Conservation (phyloP, 148 eudicot genomes). For the Chenopodium album region DNA sequence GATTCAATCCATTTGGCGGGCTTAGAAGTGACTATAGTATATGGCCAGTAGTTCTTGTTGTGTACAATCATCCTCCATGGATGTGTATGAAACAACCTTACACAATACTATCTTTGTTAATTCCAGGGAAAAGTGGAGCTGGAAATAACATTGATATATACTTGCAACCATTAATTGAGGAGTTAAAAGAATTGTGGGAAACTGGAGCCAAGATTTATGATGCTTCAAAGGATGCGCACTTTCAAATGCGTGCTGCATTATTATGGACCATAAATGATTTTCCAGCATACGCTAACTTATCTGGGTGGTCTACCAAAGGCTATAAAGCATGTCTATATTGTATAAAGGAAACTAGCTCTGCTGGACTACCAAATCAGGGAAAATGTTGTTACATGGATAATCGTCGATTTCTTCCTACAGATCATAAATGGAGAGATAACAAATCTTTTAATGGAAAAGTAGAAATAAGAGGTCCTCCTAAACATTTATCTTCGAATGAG, state of each 20-base stretch:
- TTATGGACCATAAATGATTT: no score
- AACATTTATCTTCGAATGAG: no score
- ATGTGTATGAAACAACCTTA: constrained; percentile 25
- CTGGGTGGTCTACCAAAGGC: no score
- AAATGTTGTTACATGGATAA: no score
- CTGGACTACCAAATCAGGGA: fast-evolving
- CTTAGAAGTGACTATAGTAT: neutral
- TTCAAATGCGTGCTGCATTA: neutral
- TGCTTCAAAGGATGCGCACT: constrained; percentile 2
- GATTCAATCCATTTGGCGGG: constrained; percentile 27
- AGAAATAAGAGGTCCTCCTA: no score
- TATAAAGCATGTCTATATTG: no score
- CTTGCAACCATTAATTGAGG: constrained; percentile 23
- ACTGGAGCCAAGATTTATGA: constrained; percentile 22
- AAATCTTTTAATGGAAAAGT: no score
- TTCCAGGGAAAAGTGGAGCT: constrained; percentile 14
- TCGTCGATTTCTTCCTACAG: no score
- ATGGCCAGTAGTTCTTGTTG: constrained; percentile 30
- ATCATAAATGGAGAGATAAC: no score
- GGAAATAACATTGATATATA: constrained; percentile 20
- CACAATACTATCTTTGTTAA: constrained; percentile 17
- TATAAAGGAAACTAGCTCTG: no score
- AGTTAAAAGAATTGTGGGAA: constrained; percentile 27
- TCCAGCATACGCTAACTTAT: no score
- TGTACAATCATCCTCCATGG: constrained; percentile 16